These are phyloP conservation scores for Endoconidiophora polonica DNA, from an alignment of 2,329 filamentous ascomycete species.

Conservation along the genomic window DNA sequence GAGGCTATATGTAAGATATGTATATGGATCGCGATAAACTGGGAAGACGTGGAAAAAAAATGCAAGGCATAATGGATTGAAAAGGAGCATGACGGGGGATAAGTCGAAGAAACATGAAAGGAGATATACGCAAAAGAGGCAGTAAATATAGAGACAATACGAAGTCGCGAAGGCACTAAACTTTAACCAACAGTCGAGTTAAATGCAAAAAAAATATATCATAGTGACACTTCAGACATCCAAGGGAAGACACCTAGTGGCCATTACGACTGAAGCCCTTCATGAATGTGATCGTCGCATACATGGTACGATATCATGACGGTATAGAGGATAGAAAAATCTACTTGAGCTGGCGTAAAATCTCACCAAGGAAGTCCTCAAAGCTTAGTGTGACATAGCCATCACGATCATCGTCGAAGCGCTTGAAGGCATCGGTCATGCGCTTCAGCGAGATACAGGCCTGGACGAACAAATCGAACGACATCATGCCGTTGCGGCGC, in stretches of 20 bases:
- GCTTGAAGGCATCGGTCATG: conserved; percentile 99
- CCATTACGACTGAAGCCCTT: too few species aligned
- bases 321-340: background rate
- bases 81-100: background rate
- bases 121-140: background rate
- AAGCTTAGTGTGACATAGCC: conserved; percentile 78
- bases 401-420: conserved; percentile 92
- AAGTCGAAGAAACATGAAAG: background rate
- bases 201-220: background rate
- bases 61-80: background rate
- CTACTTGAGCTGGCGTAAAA: conserved; percentile 42
- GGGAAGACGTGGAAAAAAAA: too few species aligned
- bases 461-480: conserved; percentile 95
- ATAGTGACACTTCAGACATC: too few species aligned
- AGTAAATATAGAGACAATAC: background rate
- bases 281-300: too few species aligned
- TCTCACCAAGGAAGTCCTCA: conserved; percentile 62
- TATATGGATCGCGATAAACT: too few species aligned
- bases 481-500: conserved; percentile 52
- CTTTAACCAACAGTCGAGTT: too few species aligned
- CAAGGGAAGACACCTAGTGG: too few species aligned
- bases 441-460: conserved; percentile 91
- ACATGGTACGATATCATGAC: too few species aligned
- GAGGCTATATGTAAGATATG: too few species aligned
- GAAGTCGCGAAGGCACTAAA: too few species aligned